Evolutionary conservation across 306 rosid genomes (phyloP).

Genomic region (Hippophae gyantsensis): DNA sequence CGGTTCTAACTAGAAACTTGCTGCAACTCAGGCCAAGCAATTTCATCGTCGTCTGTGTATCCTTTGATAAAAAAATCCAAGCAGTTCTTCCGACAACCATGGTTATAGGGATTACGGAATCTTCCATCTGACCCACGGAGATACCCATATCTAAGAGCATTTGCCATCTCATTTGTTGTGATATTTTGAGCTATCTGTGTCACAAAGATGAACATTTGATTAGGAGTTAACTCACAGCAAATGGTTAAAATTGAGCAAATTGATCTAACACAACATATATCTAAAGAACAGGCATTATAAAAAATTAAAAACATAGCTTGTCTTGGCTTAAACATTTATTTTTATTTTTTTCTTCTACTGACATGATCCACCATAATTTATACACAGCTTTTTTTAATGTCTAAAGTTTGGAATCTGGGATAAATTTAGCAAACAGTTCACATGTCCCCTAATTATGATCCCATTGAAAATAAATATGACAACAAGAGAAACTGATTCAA

Average conservation of each 20-base stretch:
- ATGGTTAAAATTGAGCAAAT: neutral
- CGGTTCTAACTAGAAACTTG: constrained; percentile 38
- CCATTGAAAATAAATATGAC: too few species aligned
- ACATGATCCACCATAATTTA: too few species aligned
- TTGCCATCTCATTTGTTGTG: constrained; percentile 78
- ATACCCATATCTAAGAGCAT: constrained; percentile 63
- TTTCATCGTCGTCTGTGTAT: constrained; percentile 46
- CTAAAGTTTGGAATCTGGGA: too few species aligned
- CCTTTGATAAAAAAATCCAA: constrained; percentile 62
- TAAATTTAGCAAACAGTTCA: too few species aligned
- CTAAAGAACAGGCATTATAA: too few species aligned
- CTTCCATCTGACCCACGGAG: constrained; percentile 78
- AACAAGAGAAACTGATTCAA: too few species aligned
- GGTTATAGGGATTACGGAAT: constrained; percentile 75
- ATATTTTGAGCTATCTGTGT: constrained; percentile 82
- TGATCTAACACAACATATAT: neutral
- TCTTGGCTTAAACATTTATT: too few species aligned
- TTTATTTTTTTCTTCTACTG: too few species aligned
- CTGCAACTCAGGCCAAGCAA: constrained; percentile 77
- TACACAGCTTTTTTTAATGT: too few species aligned
- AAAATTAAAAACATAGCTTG: too few species aligned
- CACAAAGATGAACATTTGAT: constrained; percentile 14
- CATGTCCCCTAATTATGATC: too few species aligned
- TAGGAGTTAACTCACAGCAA: neutral
- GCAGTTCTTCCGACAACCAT: constrained; percentile 77